A percentile compares a stretch with the other conserved stretches of the same genome.
phyloP scores from a whole-genome alignment of 2,329 filamentous ascomycete genomes.

The Calycina herbarum region DNA sequence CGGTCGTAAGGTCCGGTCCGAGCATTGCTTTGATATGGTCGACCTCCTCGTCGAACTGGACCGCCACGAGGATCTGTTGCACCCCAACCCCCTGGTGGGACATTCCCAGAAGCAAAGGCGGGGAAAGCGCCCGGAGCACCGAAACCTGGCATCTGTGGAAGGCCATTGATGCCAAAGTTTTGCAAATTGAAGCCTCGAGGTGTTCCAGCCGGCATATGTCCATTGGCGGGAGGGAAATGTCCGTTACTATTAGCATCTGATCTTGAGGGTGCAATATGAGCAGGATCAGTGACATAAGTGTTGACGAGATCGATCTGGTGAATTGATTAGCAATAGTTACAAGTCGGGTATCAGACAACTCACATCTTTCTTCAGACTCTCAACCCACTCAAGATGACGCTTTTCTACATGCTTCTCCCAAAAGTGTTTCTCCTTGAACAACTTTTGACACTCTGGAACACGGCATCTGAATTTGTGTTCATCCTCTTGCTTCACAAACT shows the following conservation, averaged over 20 bases:
- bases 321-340: constrained; percentile 38
- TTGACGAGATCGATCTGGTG: constrained; percentile 83
- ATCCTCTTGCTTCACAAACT: constrained; percentile 95
- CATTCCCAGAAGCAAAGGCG: constrained; percentile 54
- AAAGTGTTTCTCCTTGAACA: constrained; percentile 96
- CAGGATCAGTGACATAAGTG: constrained; percentile 88
- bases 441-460: constrained; percentile 90
- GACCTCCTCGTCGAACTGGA: constrained; percentile 68
- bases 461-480: constrained; percentile 97
- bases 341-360: constrained; percentile 39
- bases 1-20: constrained; percentile 75
- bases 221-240: constrained; percentile 81
- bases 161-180: constrained; percentile 62
- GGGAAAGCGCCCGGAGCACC: constrained; percentile 45
- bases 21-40: constrained; percentile 57
- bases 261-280: constrained; percentile 89
- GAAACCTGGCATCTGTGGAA: constrained; percentile 60
- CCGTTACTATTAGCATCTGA: constrained; percentile 95
- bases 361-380: constrained; percentile 80
- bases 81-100: constrained; percentile 50
- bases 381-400: constrained; percentile 85
- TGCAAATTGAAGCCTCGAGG: constrained; percentile 89
- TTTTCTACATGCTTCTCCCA: constrained; percentile 99
- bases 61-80: constrained; percentile 57
- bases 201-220: constrained; percentile 76